Evolutionary conservation across 2,329 filamentous ascomycete species (phyloP).

Genomic region (Fusarium dlaminii): DNA sequence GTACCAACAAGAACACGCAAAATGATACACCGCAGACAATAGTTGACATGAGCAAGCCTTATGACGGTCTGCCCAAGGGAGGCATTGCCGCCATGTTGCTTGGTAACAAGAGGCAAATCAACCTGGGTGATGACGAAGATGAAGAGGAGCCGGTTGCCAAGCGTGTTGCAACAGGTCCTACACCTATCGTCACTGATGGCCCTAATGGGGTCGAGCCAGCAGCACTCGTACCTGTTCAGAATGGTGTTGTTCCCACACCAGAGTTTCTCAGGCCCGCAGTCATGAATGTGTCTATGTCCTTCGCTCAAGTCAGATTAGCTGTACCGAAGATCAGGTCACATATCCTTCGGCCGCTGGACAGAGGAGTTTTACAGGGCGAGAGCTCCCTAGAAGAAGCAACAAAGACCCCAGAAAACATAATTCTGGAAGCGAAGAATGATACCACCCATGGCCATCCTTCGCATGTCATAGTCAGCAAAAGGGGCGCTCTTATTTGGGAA

Average conservation of each 20-base stretch:
- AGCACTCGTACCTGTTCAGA: constrained; percentile 65
- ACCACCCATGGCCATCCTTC: constrained; percentile 81
- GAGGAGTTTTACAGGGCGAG: constrained; percentile 64
- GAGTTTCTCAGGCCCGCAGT: constrained; percentile 90
- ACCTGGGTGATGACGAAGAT: constrained; percentile 78
- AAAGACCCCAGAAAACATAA: constrained; percentile 73
- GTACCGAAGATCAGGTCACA: constrained; percentile 87
- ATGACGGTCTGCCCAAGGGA: constrained; percentile 90
- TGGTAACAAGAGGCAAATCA: constrained; percentile 90
- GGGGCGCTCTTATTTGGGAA: constrained; percentile 87
- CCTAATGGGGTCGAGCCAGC: constrained; percentile 82
- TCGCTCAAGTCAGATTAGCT: constrained; percentile 85
- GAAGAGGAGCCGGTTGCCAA: constrained; percentile 67
- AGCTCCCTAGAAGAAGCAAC: constrained; percentile 67
- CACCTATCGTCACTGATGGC: constrained; percentile 79
- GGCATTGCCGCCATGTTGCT: constrained; percentile 86
- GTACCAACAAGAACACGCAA: constrained; percentile 67
- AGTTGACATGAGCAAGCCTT: constrained; percentile 91
- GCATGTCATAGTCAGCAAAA: constrained; percentile 81
- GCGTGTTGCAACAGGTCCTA: constrained; percentile 71
- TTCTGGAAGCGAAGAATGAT: constrained; percentile 91
- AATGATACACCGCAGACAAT: constrained; percentile 82
- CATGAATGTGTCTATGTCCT: constrained; percentile 79
- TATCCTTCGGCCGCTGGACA: constrained; percentile 83
- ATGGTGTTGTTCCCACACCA: constrained; percentile 74